Conservation (phyloP, 2,329 filamentous ascomycete species). For the Lasiodiplodia sp. region DNA sequence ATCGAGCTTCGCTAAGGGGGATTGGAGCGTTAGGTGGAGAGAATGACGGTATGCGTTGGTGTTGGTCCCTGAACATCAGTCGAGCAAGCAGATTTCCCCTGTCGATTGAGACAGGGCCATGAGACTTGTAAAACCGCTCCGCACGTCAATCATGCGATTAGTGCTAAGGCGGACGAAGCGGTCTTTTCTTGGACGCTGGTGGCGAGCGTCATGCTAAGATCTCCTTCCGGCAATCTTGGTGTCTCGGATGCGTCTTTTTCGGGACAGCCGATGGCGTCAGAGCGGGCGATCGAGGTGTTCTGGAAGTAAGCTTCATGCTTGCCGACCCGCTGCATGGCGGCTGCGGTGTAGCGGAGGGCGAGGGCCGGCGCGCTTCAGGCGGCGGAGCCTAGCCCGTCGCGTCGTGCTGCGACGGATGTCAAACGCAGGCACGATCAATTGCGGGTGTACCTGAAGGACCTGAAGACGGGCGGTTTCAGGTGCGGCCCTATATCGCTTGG, state of each 20-base stretch:
- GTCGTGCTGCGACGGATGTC: slow-evolving; percentile 28
- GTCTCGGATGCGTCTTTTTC: slow-evolving; percentile 13
- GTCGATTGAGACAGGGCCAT: slow-evolving; percentile 5
- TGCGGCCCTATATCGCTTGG: slow-evolving; percentile 22
- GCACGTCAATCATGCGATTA: slow-evolving; percentile 8
- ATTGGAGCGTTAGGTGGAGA: slow-evolving; percentile 66
- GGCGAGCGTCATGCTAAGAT: slow-evolving; percentile 10
- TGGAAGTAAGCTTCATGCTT: slow-evolving; percentile 27
- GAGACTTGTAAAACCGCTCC: slow-evolving; percentile 7
- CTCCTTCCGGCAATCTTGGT: slow-evolving; percentile 5
- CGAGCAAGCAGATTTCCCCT: not conserved
- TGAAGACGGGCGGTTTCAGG: slow-evolving; percentile 26
- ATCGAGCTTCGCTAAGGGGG: slow-evolving; percentile 66
- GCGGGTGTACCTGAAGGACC: slow-evolving; percentile 1
- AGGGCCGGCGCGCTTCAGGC: slow-evolving; percentile 14
- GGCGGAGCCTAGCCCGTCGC: slow-evolving; percentile 23
- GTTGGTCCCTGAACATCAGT: slow-evolving; percentile 5
- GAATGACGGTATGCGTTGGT: slow-evolving; percentile 42
- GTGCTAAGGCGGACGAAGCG: not conserved
- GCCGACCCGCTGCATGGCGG: slow-evolving; percentile 24
- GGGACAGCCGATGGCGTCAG: slow-evolving; percentile 13
- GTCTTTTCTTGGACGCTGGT: slow-evolving; percentile 1
- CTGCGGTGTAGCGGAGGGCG: not conserved
- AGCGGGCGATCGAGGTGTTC: slow-evolving; percentile 15
- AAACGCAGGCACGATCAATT: slow-evolving; percentile 24